Evolutionary conservation across 371 early-diverging fungal species (phyloP).

Genomic region (Actinomortierella wolfii): DNA sequence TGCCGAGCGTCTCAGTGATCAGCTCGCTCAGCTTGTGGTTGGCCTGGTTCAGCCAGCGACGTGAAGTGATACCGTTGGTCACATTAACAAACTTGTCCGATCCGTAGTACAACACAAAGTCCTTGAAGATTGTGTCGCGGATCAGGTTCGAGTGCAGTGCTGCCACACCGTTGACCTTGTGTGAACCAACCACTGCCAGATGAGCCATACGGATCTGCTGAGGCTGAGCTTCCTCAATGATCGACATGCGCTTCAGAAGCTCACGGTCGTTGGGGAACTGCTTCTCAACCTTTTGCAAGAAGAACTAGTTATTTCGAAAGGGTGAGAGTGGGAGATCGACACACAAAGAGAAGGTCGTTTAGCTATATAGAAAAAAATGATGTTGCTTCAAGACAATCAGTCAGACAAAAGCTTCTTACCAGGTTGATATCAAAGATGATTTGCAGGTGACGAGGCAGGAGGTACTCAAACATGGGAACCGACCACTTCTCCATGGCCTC

Average conservation of each 20-base stretch:
- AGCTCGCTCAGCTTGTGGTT: constrained; percentile 82
- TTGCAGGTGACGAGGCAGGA: constrained; percentile 91
- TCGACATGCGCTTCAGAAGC: constrained; percentile 81
- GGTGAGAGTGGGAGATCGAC: too few species aligned
- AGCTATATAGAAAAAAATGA: background rate
- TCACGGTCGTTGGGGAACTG: constrained; percentile 86
- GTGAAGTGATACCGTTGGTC: constrained; percentile 93
- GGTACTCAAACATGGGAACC: constrained; percentile 84
- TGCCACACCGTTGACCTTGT: constrained; percentile 94
- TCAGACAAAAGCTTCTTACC: constrained; percentile 26
- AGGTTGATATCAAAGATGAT: constrained; percentile 96
- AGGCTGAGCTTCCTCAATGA: constrained; percentile 87
- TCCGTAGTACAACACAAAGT: constrained; percentile 86
- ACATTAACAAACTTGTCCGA: constrained; percentile 87
- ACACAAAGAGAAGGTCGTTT: too few species aligned
- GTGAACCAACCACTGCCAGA: constrained; percentile 73
- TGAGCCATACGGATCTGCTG: constrained; percentile 82
- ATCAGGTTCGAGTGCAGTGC: constrained; percentile 89
- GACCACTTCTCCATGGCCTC: constrained; percentile 96
- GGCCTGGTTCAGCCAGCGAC: constrained; percentile 92
- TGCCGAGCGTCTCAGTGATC: constrained; percentile 78
- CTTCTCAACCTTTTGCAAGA: constrained; percentile 88
- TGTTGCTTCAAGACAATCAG: background rate
- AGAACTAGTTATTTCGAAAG: constrained; percentile 56
- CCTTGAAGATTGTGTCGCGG: constrained; percentile 78